Evolutionary conservation across 176 grass and related monocot genomes (phyloP), one percentile per base, ranked within the genome.

Genomic region (Oryza officinalis): DNA sequence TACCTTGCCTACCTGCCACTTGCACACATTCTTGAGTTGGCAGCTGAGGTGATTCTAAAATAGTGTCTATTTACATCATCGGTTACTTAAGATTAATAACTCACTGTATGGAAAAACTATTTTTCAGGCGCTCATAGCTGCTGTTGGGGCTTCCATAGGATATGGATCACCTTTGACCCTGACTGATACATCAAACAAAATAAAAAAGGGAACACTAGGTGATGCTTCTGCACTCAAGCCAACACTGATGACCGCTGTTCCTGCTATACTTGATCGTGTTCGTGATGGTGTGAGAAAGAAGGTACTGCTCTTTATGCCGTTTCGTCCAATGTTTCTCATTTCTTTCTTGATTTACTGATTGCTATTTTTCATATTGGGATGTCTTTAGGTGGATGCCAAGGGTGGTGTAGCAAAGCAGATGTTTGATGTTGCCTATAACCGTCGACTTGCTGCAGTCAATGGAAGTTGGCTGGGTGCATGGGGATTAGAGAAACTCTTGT

Each of bases 401-500:
- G 91, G 96, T 68, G 93, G 96, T 74, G 43, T 72, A 45, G 92
- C 93, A 32, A 96, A 99, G 83, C 88, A 89, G 90, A 78, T 99
- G 63, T 99, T 99, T 67, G 89, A 96, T 6, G 45, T 87, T 72
- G 82, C 86, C 66, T 99, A 99, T 80, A 71, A 33, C 28, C 91
- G 93, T 4, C 80, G 93, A 60, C 78, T 96, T 57, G 89, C 93
- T 41, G 91, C 96, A 67, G 81, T 92, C 61, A 96, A 94, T 83
- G 96, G 96, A 88, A 96, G 89, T 81, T 99, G 89, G 93, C 82
- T 99, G 75, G 93, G 96, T 81, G 96, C 93, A 71, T 94, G 93
- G 93, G 89, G 93, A 45, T 25, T 94, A 52, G 96, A 99, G 89
- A 96, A 94, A 84, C 27, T 89, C 13, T 78, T 99, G 86, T 99